Conservation (phyloP, 2,329 filamentous ascomycete genomes). For the Aspergillus sp. region DNA sequence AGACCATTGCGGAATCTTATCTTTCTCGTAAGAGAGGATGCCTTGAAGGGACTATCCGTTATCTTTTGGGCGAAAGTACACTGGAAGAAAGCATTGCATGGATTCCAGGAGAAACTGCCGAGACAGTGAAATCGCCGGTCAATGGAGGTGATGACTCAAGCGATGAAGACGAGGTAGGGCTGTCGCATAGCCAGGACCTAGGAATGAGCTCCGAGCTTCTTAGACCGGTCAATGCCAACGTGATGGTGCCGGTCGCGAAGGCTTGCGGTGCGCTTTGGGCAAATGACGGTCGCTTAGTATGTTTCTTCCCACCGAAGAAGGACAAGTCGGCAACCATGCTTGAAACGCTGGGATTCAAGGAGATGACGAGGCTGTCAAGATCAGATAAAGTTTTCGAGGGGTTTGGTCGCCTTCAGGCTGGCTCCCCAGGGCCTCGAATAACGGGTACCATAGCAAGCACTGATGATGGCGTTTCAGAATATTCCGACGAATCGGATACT, state of each 20-base stretch:
- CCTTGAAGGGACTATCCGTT: conserved; percentile 56
- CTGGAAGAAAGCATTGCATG: conserved; percentile 51
- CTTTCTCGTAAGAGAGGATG: conserved; percentile 48
- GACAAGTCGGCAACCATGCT: conserved; percentile 46
- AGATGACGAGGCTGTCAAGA: conserved; percentile 42
- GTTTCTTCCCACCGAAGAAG: conserved; percentile 50
- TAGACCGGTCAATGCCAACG: conserved; percentile 52
- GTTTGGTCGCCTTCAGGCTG: conserved; percentile 54
- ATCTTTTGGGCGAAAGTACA: conserved; percentile 53
- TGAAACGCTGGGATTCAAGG: conserved; percentile 42
- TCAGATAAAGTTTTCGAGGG: conserved; percentile 55
- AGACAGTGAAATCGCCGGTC: conserved; percentile 38
- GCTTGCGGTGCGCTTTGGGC: conserved; percentile 53
- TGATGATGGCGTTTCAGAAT: conserved; percentile 40
- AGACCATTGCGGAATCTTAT: conserved; percentile 50
- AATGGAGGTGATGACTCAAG: conserved; percentile 70
- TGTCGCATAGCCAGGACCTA: conserved; percentile 38
- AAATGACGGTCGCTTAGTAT: conserved; percentile 50
- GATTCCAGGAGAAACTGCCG: conserved; percentile 52
- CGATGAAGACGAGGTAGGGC: conserved; percentile 62
- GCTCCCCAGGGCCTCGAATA: conserved; percentile 41
- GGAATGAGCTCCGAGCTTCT: conserved; percentile 47
- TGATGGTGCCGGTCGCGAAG: conserved; percentile 58
- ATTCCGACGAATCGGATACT: conserved; percentile 49
- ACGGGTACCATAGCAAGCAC: conserved; percentile 36